Evolutionary conservation across 2,329 filamentous ascomycete genomes (phyloP).

Genomic region (Epichloe sibirici): DNA sequence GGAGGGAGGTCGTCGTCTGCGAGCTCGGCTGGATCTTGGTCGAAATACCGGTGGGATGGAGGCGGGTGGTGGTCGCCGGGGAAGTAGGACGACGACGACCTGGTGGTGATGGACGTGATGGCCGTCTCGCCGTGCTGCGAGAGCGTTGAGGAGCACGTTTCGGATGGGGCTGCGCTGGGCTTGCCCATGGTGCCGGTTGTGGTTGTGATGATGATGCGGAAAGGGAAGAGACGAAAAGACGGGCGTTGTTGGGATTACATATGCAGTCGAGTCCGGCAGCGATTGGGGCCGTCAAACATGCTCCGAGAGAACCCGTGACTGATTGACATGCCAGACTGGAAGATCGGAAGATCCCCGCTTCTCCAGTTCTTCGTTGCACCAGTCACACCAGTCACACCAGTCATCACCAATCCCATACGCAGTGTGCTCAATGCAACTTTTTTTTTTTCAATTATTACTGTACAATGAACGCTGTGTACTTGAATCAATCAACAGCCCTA

Average conservation of each 20-base stretch:
- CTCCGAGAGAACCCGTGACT: too few relatives aligned
- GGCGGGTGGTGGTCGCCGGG: not conserved
- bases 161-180: slow-evolving; percentile 9
- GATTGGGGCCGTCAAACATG: too few relatives aligned
- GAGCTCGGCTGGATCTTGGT: slow-evolving; percentile 25
- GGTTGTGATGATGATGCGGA: not conserved
- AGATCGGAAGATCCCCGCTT: too few relatives aligned
- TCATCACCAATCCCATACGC: too few relatives aligned
- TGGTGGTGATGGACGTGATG: slow-evolving; percentile 15
- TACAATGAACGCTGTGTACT: too few relatives aligned
- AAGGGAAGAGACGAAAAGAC: not conserved
- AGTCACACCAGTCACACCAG: too few relatives aligned
- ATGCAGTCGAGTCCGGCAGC: too few relatives aligned
- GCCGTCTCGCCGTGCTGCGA: slow-evolving; percentile 15
- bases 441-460: slow-evolving; percentile 1
- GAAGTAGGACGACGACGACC: slow-evolving; percentile 8
- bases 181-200: slow-evolving; percentile 14
- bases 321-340: too few relatives aligned
- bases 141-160: slow-evolving; percentile 6
- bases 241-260: too few relatives aligned
- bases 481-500: too few relatives aligned
- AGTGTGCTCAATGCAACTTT: not conserved
- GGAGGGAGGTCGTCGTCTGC: slow-evolving; percentile 31
- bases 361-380: too few relatives aligned
- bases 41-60: slow-evolving; percentile 20